A percentile compares a stretch with the other conserved stretches of the same genome.
These are phyloP conservation scores for Brasenia schreberi DNA, from an alignment of 164 flowering plant genomes.

Conservation along the genomic window DNA sequence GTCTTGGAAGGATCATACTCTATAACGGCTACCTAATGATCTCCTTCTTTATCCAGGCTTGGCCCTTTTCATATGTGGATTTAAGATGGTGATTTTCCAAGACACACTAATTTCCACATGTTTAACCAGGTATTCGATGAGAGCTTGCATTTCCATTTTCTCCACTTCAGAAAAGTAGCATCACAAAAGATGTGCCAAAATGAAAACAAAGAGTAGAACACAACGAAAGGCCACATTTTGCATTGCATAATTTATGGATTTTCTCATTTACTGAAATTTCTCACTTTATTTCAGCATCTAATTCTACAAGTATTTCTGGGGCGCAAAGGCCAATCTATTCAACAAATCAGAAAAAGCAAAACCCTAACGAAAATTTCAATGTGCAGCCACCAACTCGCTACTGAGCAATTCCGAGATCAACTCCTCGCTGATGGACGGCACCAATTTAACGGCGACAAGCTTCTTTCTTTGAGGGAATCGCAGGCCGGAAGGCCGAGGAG, in stretches of 20 bases:
- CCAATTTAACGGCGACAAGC: slow-evolving; percentile 25
- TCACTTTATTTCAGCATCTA: background rate
- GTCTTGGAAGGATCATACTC: too few species aligned
- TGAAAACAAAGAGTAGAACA: too few species aligned
- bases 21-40: too few species aligned
- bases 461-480: slow-evolving; percentile 27
- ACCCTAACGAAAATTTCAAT: slow-evolving; percentile 9
- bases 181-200: too few species aligned
- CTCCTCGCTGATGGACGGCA: slow-evolving; percentile 8
- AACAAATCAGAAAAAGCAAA: background rate
- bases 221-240: background rate
- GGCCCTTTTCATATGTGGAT: too few species aligned
- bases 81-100: too few species aligned
- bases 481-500: slow-evolving; percentile 14
- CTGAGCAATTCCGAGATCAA: slow-evolving; percentile 14
- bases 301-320: background rate
- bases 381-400: slow-evolving; percentile 19
- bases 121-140: too few species aligned
- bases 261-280: background rate
- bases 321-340: background rate
- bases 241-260: background rate
- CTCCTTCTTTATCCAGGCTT: too few species aligned
- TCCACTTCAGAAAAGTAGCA: too few species aligned
- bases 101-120: too few species aligned
- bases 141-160: too few species aligned